These are phyloP conservation scores for Eutrema salsugineum DNA, from an alignment of 441 rosid genomes.

Conservation along the genomic window DNA sequence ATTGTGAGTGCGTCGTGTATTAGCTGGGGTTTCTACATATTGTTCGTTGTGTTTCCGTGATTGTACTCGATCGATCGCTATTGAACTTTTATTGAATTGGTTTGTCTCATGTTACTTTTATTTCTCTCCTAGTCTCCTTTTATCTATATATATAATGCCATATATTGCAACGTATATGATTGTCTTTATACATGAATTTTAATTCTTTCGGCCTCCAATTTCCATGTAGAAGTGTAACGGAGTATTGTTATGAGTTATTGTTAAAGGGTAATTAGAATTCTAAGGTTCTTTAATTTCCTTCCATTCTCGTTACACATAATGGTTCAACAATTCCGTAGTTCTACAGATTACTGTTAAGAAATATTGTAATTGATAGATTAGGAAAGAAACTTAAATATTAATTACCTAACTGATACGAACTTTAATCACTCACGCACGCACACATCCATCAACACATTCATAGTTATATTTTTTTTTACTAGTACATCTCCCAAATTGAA, in stretches of 20 bases:
- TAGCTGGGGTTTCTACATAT: neutral
- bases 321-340: neutral
- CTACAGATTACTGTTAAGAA: neutral
- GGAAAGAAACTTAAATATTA: neutral
- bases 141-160: neutral
- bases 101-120: neutral
- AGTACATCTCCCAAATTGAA: neutral
- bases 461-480: neutral
- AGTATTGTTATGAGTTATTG: neutral
- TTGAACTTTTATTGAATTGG: conserved; percentile 6
- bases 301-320: neutral
- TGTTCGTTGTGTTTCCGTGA: conserved; percentile 11
- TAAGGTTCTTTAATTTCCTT: neutral
- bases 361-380: neutral
- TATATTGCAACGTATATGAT: neutral
- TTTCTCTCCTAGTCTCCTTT: neutral
- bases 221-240: neutral
- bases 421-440: neutral
- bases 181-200: neutral
- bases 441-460: neutral
- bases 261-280: neutral
- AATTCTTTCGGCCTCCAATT: neutral
- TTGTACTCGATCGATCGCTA: conserved; percentile 21
- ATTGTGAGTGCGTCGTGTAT: conserved; percentile 1
- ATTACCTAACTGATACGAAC: neutral